Percentiles rank a stretch among this genome's conserved stretches.
Evolutionary conservation across 805 yeast genomes (phyloP).

Genomic region (Candida corydali): DNA sequence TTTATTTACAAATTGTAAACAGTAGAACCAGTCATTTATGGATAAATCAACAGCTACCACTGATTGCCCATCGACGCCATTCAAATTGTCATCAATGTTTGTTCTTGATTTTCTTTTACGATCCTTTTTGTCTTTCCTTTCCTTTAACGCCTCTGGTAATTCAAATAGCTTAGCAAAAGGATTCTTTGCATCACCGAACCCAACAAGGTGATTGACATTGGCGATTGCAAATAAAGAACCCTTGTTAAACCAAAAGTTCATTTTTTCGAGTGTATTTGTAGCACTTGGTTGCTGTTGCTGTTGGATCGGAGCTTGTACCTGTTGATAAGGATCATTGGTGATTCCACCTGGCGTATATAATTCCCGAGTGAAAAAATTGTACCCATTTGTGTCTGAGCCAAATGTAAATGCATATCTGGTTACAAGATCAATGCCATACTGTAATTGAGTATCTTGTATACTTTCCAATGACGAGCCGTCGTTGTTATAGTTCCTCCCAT

Average conservation of each 20-base stretch:
- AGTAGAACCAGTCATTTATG: constrained; percentile 50
- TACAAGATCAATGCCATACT: constrained; percentile 57
- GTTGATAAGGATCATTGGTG: constrained; percentile 20
- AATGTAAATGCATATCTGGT: constrained; percentile 62
- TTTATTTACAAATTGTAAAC: constrained; percentile 53
- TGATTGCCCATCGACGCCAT: constrained; percentile 28
- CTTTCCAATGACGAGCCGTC: constrained; percentile 15
- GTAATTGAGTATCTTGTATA: constrained; percentile 43
- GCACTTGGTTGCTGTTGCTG: constrained; percentile 21
- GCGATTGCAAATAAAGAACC: constrained; percentile 73
- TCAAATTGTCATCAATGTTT: constrained; percentile 10
- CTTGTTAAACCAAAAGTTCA: constrained; percentile 73
- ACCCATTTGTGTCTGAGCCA: constrained; percentile 62
- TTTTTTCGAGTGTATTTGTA: constrained; percentile 40
- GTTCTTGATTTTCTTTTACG: constrained; percentile 46
- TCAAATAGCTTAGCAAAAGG: constrained; percentile 75
- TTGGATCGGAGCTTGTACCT: not conserved
- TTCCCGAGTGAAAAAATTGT: constrained; percentile 53
- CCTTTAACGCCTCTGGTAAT: constrained; percentile 67
- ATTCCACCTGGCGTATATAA: constrained; percentile 32
- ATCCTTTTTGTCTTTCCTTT: constrained; percentile 69
- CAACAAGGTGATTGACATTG: constrained; percentile 69
- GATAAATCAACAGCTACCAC: constrained; percentile 32
- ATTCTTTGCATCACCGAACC: constrained; percentile 71
- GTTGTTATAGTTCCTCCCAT: constrained; percentile 9